A percentile compares a stretch with the other conserved stretches of the same genome.
Evolutionary conservation across 2,329 filamentous ascomycete genomes (phyloP).

Genomic region (Neofusicoccum sp.): DNA sequence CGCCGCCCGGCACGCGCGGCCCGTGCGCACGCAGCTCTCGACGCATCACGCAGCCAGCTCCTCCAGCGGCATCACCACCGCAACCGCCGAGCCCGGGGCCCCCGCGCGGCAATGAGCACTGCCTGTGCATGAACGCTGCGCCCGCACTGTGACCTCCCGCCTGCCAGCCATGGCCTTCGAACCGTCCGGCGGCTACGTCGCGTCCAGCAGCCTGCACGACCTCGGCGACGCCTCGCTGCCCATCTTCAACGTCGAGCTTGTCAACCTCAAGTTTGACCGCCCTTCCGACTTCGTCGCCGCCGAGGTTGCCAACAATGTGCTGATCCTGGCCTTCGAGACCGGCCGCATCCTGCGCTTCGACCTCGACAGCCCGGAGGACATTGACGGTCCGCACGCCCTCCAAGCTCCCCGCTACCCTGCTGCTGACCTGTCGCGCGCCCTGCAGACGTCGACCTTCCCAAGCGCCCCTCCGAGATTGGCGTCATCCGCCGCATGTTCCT

Average conservation of each 20-base stretch:
- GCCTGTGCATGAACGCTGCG: neutral
- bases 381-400: conserved; percentile 60
- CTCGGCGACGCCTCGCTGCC: conserved; percentile 67
- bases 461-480: conserved; percentile 86
- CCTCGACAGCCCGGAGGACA: conserved; percentile 88
- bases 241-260: conserved; percentile 92
- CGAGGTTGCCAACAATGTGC: conserved; percentile 95
- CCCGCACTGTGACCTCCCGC: neutral
- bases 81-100: neutral
- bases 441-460: conserved; percentile 92
- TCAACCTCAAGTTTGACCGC: conserved; percentile 91
- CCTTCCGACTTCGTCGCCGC: conserved; percentile 95
- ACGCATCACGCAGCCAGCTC: neutral
- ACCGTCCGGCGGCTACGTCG: conserved; percentile 70
- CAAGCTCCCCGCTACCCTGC: neutral
- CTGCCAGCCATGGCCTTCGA: conserved; percentile 65
- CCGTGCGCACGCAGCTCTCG: neutral
- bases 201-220: conserved; percentile 64
- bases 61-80: neutral
- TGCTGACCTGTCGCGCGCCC: neutral
- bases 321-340: conserved; percentile 88
- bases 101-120: neutral
- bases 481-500: conserved; percentile 96
- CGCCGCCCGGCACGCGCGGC: neutral
- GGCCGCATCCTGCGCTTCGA: conserved; percentile 93